Base-by-base conservation (phyloP, 768 basidiomycete genomes). In the Candolleomyces efflorescens region DNA sequence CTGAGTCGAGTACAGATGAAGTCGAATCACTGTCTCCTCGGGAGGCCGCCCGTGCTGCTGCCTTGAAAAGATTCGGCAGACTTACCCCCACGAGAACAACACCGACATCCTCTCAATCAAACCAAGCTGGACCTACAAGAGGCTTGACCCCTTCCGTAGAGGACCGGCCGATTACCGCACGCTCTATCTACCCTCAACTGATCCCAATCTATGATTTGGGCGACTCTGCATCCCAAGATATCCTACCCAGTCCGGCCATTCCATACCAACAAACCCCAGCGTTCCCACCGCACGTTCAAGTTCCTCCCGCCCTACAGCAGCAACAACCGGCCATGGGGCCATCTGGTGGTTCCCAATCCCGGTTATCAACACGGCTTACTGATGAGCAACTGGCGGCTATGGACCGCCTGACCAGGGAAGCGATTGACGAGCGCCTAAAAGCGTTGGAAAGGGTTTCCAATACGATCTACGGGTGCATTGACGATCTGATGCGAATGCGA, bases 341-440 rank as follows among this genome's bases (percentile, higher is more conserved):
- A 32, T 32, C 32, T 32, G 5, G 7, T 32, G 32, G 32, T 32
- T 11, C 11, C 11, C 32, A 32, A 32, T 32, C 69, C 46, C 72
- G 72, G 52, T 68, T 82, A 27, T 83, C 84, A 20, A 68, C 77
- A 10, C 73, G 72, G 36, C 64, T 84, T 56, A 83, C 79, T 5
- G 82, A 84, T 15, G 81, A 82, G 41, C 89, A 92, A 63, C 75
- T 94, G 12, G 73, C 78, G 17, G 71, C 77, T 18, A 72, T 93
- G 70, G 90, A 93, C 61, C 73, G 64, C 24, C 67, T 87, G 39
- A 92, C 90, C 24, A 77, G 90, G 54, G 89, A 90, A 62, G 88
- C 89, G 5, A 89, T 97, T 50, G 91, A 94, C 62, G 92, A 94
- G 64, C 82, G 92, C 55, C 71, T 98, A 60, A 78, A 84, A 44